Base-by-base conservation (phyloP, 176 grass and related monocot species). In the Poa annua region DNA sequence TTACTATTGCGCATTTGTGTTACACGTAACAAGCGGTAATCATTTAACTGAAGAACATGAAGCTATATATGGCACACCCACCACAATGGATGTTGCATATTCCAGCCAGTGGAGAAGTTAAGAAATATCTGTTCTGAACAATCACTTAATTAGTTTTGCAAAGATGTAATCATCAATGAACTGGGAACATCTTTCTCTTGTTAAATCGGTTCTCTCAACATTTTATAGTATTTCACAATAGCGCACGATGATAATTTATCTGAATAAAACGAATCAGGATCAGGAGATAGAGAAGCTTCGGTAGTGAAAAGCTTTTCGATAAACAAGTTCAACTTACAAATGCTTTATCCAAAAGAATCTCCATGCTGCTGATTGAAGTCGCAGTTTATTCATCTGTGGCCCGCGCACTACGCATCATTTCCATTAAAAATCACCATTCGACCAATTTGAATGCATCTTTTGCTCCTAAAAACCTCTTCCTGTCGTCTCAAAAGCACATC, bases 251-350 rank as follows among this genome's bases (percentile, higher is more conserved):
- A 76, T 53, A 5, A 35, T 77, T 76, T 8, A 24, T 53, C 14
- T 44, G 36, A 36, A 69, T 26, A 85, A 70, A 85, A 19, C 44
- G 57, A 53, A 24, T 71, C n/a, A 25, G 19, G 34, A 63, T 61
- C 33, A 81, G 29, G 42, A 63, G 77, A 61, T 76, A 77, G 7
- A 22, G 82, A 89, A 89, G 70, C 82, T 89, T 89, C 87, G 61
- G 11, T 22, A 47, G 48, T 35, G 29, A 52, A 20, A 7, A 54
- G 20, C 68, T 84, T 87, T 80, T 55, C 7, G 17, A 21, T 64
- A 82, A 82, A 81, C 53, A 85, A 77, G 20, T 4, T 81, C 83
- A 71, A 22, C 24, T 45, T 24, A 36, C 36, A 36, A 33, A 53
- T 4, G 6, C 78, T 42, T 84, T 85, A 34, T 45, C 87, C 71